Evolutionary conservation across 345 rosid genomes (phyloP).

Genomic region (Linum tenue): DNA sequence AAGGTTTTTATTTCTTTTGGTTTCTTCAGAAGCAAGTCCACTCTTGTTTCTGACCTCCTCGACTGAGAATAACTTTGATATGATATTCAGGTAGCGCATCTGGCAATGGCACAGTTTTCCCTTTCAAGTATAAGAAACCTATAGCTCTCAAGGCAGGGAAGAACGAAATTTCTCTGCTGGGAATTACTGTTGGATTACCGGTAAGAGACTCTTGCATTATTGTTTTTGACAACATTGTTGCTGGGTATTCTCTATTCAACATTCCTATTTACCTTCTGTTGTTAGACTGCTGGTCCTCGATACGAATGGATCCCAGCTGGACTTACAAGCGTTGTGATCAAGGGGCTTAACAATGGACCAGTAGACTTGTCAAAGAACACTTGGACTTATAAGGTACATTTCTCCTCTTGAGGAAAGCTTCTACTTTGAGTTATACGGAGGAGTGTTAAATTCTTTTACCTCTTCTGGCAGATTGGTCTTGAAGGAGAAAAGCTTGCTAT

Average conservation of each 20-base stretch:
- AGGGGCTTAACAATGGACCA: slow-evolving; percentile 65
- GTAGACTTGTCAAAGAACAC: slow-evolving; percentile 46
- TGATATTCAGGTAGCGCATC: slow-evolving; percentile 48
- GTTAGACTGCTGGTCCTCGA: slow-evolving; percentile 78
- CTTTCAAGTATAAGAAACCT: slow-evolving; percentile 46
- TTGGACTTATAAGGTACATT: slow-evolving; percentile 79
- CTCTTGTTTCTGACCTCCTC: neutral
- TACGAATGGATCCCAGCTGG: slow-evolving; percentile 83
- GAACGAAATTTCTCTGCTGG: slow-evolving; percentile 66
- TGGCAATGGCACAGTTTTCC: slow-evolving; percentile 62
- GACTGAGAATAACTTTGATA: neutral
- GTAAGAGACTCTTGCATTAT: slow-evolving; percentile 32
- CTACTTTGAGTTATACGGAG: neutral
- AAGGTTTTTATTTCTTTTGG: slow-evolving; percentile 33
- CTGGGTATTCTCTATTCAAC: slow-evolving; percentile 1
- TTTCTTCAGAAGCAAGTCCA: neutral
- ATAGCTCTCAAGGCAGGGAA: slow-evolving; percentile 65
- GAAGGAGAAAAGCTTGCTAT: slow-evolving; percentile 69
- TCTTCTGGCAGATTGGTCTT: slow-evolving; percentile 52
- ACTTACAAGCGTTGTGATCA: slow-evolving; percentile 57
- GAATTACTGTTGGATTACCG: slow-evolving; percentile 84
- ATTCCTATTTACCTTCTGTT: slow-evolving; percentile 13
- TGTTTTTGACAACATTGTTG: neutral
- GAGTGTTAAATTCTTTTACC: neutral
- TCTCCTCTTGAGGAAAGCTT: slow-evolving; percentile 2